Evolutionary conservation across 1,139 yeast species (phyloP).

Genomic region (Diutina ranongensis): DNA sequence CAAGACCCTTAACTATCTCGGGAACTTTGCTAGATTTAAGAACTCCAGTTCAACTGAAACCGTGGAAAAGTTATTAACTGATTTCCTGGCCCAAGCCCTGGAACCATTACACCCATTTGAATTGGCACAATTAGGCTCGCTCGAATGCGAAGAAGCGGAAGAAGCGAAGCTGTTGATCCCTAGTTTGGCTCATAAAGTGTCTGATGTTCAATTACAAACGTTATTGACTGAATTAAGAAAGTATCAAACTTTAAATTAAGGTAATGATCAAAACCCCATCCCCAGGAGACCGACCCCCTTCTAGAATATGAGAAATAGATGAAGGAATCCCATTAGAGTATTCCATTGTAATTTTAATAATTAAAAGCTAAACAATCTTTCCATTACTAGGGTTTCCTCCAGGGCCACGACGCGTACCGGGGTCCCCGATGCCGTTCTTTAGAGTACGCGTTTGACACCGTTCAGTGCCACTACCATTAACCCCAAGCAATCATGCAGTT

Average conservation of each 20-base stretch:
- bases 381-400: too few relatives aligned
- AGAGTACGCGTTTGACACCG: background rate
- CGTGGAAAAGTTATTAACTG: constrained; percentile 73
- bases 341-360: background rate
- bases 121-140: constrained; percentile 85
- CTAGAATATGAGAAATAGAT: background rate
- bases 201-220: constrained; percentile 80
- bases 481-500: constrained; percentile 45
- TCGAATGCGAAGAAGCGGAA: constrained; percentile 94
- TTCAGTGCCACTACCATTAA: too few relatives aligned
- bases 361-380: too few relatives aligned
- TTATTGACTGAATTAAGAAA: constrained; percentile 77
- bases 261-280: background rate
- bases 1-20: constrained; percentile 80
- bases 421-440: too few relatives aligned
- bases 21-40: constrained; percentile 80
- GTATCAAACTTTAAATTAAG: constrained; percentile 29
- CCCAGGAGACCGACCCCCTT: too few relatives aligned
- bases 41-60: constrained; percentile 90
- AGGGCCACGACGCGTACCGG: too few relatives aligned
- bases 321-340: background rate
- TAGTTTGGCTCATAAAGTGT: constrained; percentile 65
- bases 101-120: constrained; percentile 87
- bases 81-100: constrained; percentile 45
- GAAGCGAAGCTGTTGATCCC: constrained; percentile 95